Base-by-base conservation (phyloP, 2,329 filamentous ascomycete species). In the Pseudonectria foliicola region DNA sequence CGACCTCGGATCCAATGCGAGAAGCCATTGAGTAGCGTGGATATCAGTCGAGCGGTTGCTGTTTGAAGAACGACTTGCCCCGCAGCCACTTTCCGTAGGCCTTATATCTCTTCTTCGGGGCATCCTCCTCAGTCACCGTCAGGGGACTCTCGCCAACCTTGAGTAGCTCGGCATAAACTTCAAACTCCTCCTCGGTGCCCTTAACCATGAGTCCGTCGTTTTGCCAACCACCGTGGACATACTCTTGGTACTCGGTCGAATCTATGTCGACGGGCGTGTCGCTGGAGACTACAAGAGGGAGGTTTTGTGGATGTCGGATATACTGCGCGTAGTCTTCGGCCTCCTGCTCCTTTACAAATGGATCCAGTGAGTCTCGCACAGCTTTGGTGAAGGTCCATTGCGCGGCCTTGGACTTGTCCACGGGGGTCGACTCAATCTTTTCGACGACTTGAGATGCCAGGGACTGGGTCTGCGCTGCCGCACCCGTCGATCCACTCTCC, bases 61-160 rank as follows among this genome's bases (percentile, higher is more conserved):
- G 89, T 63, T 96, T 96, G 60, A 96, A 96, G 52, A 96, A 73
- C 52, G 87, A 95, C 67, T 95, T 96, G 13, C 90, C 90, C 43
- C 80, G 75, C 54, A 98, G 68, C 90, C 92, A 98, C 63, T 95
- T 93, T 52, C 82, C 70, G 62, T 98, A 98, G 8, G 89, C 85
- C 64, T 95, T 96, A 61, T 98, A 98, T 49, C 92, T 72, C 71
- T 96, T 95, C 73, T 94, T 96, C 27, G 75, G 73, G 29, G 80
- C 73, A 59, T 96, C 92, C 53, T 93, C 89, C 29, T 89, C 82
- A 2, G 80, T 81, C 11, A 96, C 90, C 3, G 86, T 93, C 34
- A 98, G 64, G 13, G 87, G 86, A 50, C 95, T 86, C 41, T 92
- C 84, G 4, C 75, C 77, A 10, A 92, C 76, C 28, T 73, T 75